Conservation (phyloP, 2,329 filamentous ascomycete species). For the Venturiaceae sp. region DNA sequence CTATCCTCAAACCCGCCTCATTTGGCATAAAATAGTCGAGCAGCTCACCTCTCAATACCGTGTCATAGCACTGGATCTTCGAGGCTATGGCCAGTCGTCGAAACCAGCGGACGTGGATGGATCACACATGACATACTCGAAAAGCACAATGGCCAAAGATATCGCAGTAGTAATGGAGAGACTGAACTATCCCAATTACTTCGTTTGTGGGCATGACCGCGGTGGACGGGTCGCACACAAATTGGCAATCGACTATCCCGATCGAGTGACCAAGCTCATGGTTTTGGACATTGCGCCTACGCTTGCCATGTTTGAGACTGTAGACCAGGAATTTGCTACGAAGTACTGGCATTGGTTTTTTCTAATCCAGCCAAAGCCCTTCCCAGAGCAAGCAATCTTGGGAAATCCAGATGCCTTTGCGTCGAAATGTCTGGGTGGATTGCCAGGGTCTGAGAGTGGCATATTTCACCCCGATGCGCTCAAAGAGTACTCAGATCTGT, state of each 20-base stretch:
- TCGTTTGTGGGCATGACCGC: conserved; percentile 47
- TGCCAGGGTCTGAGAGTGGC: conserved; percentile 23
- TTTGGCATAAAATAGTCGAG: conserved; percentile 40
- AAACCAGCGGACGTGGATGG: conserved; percentile 28
- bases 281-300: conserved; percentile 47
- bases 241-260: conserved; percentile 38
- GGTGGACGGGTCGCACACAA: conserved; percentile 47
- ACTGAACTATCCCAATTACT: conserved; percentile 32
- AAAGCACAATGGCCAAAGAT: conserved; percentile 41
- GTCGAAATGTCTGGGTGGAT: conserved; percentile 24
- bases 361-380: conserved; percentile 41
- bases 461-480: conserved; percentile 26
- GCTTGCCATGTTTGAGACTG: conserved; percentile 41
- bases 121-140: conserved; percentile 28
- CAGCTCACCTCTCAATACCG: conserved; percentile 30
- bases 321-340: conserved; percentile 32
- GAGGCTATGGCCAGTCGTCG: conserved; percentile 42
- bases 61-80: conserved; percentile 38
- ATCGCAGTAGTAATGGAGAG: conserved; percentile 35
- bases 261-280: conserved; percentile 32
- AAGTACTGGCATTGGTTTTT: conserved; percentile 53
- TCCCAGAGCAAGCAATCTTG: conserved; percentile 40
- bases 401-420: conserved; percentile 29
- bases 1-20: conserved; percentile 42
- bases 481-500: conserved; percentile 30